Evolutionary conservation across 2,329 filamentous ascomycete species (phyloP).

Genomic region (Phialophora macrospora): DNA sequence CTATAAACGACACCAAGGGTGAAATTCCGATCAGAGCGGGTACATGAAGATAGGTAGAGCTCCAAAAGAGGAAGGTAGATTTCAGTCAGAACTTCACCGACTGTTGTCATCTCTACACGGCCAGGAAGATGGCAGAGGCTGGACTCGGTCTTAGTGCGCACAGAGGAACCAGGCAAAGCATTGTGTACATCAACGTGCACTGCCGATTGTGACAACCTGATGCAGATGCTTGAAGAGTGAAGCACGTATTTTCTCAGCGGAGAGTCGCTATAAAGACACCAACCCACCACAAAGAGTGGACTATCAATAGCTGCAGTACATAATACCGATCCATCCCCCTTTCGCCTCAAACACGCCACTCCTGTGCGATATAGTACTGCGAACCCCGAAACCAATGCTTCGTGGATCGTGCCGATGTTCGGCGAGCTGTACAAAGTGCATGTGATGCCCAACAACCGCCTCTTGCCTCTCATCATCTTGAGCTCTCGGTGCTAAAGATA

Average conservation of each 20-base stretch:
- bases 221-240: not conserved
- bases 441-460: not conserved
- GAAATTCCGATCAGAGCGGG: not conserved
- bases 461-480: slow-evolving; percentile 22
- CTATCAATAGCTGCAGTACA: not conserved
- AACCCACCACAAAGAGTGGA: not conserved
- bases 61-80: not conserved
- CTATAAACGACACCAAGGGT: not conserved
- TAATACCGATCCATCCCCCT: not conserved
- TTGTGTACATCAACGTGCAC: too few species aligned
- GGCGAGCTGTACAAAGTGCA: not conserved
- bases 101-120: too few species aligned
- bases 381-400: not conserved
- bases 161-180: too few species aligned
- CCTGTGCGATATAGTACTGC: not conserved
- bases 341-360: not conserved
- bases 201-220: too few species aligned
- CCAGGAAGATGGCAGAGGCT: too few species aligned
- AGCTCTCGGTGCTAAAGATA: slow-evolving; percentile 39
- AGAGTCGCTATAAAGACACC: not conserved
- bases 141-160: too few species aligned
- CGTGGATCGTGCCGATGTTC: not conserved
- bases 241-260: not conserved
- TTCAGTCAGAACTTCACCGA: not conserved
- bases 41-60: not conserved